Percentiles rank a stretch among this genome's conserved stretches.
These are phyloP conservation scores for Oxyria digyna DNA, from an alignment of 148 eudicot genomes.

Conservation along the genomic window DNA sequence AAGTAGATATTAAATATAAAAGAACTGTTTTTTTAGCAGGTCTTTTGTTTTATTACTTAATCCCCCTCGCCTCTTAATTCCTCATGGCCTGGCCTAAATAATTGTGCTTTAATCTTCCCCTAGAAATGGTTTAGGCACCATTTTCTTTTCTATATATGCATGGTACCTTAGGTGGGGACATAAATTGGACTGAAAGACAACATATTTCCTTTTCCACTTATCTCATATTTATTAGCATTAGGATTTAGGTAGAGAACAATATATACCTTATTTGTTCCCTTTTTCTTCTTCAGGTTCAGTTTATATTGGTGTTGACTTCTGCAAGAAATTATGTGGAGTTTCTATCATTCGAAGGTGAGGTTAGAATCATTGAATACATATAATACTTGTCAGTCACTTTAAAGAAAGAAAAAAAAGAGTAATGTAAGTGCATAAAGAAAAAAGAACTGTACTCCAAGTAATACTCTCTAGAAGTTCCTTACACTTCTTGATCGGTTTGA, in stretches of 20 bases:
- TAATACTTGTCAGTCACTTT: not conserved
- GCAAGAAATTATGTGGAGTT: slow-evolving; percentile 92
- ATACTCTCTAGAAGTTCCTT: not conserved
- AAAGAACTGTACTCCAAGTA: not conserved
- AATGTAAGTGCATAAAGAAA: not conserved
- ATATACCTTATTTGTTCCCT: slow-evolving; percentile 4
- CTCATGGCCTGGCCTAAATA: not conserved
- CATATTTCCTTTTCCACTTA: not conserved
- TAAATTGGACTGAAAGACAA: not conserved
- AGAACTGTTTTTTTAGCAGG: not conserved
- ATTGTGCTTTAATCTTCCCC: not conserved
- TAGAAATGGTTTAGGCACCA: not conserved
- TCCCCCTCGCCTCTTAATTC: not conserved
- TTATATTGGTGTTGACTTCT: slow-evolving; percentile 90
- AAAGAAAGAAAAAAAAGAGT: not conserved
- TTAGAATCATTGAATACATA: slow-evolving; percentile 1
- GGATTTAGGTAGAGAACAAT: too few species aligned
- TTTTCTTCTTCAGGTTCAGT: slow-evolving; percentile 56
- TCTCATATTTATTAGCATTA: not conserved
- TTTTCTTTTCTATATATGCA: not conserved
- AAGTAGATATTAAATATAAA: not conserved
- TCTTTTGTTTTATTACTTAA: not conserved
- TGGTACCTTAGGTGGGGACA: not conserved
- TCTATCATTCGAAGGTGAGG: slow-evolving; percentile 89
- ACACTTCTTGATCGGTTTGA: not conserved